These are phyloP conservation scores for Trifolium repens DNA, from an alignment of 306 rosid genomes.

Conservation along the genomic window DNA sequence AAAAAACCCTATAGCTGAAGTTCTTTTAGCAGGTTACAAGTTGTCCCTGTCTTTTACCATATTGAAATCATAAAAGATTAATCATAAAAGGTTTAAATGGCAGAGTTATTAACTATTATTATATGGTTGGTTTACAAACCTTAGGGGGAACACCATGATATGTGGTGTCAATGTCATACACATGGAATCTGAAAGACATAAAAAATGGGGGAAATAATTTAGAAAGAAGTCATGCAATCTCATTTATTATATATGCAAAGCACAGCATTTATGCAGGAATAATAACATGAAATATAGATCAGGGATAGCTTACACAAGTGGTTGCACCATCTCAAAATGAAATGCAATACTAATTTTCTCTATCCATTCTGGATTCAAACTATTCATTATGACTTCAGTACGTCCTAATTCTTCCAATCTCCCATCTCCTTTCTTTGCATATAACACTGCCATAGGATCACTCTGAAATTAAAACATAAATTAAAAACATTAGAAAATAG, in stretches of 20 bases:
- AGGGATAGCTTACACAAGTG: slow-evolving; percentile 63
- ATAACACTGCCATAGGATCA: slow-evolving; percentile 82
- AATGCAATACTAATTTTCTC: slow-evolving; percentile 64
- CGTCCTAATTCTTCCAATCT: slow-evolving; percentile 79
- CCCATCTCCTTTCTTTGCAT: slow-evolving; percentile 60
- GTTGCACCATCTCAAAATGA: slow-evolving; percentile 82
- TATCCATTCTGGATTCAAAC: slow-evolving; percentile 77
- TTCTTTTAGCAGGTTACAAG: background rate
- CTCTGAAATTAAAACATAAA: slow-evolving; percentile 46
- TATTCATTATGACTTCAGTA: slow-evolving; percentile 79
- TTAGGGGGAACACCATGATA: slow-evolving; percentile 61
- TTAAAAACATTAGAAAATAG: background rate
- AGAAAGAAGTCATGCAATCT: background rate
- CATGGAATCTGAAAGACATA: slow-evolving; percentile 58
- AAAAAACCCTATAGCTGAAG: background rate
- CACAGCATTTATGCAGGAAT: slow-evolving; percentile 13
- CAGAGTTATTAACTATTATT: background rate
- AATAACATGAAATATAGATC: background rate
- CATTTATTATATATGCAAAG: background rate
- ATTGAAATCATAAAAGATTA: too few species aligned
- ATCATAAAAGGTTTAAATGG: background rate
- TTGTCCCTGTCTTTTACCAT: background rate
- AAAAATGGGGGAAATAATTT: slow-evolving; percentile 23
- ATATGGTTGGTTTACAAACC: slow-evolving; percentile 52
- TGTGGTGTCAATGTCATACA: slow-evolving; percentile 79